Conservation (phyloP, 805 yeast species). For the Nakazawaea pomicola region DNA sequence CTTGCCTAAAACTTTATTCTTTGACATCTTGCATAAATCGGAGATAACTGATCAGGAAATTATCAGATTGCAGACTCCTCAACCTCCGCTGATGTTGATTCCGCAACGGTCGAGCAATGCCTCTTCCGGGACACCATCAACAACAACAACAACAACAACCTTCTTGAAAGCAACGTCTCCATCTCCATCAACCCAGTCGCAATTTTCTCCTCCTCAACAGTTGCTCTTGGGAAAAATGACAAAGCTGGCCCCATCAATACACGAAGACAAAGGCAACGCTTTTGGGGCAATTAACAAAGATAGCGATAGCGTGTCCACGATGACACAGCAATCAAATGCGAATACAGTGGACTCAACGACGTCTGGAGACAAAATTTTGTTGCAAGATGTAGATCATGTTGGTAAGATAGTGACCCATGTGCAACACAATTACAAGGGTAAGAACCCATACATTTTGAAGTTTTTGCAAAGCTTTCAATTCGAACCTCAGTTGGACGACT, state of each 20-base stretch:
- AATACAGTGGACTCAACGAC: conserved; percentile 22
- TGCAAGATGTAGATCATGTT: conserved; percentile 2
- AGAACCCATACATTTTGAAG: conserved; percentile 55
- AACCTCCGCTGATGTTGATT: neutral
- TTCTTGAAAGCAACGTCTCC: conserved; percentile 7
- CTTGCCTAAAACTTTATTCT: conserved; percentile 47
- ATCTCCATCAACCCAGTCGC: neutral
- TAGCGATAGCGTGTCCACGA: conserved; percentile 11
- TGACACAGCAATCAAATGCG: neutral
- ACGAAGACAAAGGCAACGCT: conserved; percentile 34
- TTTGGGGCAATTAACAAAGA: conserved; percentile 36
- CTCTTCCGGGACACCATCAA: neutral
- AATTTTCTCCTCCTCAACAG: neutral
- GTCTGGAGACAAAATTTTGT: conserved; percentile 21
- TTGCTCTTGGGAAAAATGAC: conserved; percentile 13
- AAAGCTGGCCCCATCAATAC: conserved; percentile 34
- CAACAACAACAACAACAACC: neutral
- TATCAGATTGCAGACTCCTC: neutral
- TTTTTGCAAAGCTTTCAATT: conserved; percentile 49
- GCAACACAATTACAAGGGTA: conserved; percentile 61
- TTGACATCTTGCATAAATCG: conserved; percentile 33
- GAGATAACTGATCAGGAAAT: conserved; percentile 12
- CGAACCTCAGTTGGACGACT: conserved; percentile 55
- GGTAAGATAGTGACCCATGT: conserved; percentile 14
- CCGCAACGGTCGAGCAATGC: neutral